Conservation (phyloP, 306 rosid genomes). For the Comarum palustre region DNA sequence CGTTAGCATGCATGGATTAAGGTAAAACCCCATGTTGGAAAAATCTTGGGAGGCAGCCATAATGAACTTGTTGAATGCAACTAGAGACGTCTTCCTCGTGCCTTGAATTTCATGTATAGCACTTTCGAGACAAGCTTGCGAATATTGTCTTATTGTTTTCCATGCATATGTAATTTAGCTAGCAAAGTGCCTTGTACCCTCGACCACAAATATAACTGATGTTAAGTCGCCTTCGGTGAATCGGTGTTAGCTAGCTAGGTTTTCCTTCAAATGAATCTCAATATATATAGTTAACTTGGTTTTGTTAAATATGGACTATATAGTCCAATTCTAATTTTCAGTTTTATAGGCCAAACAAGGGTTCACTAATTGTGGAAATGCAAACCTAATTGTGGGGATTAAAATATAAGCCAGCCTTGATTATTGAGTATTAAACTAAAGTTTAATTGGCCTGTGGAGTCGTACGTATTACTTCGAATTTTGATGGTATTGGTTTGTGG, state of each 20-base stretch:
- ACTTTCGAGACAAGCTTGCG: conserved; percentile 31
- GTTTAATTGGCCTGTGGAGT: not conserved
- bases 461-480: not conserved
- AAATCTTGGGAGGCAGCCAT: conserved; percentile 30
- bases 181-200: conserved; percentile 25
- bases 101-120: conserved; percentile 37
- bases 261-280: not conserved
- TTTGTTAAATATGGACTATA: not conserved
- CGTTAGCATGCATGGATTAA: conserved; percentile 18
- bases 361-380: no score
- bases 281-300: not conserved
- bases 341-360: conserved; percentile 7
- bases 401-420: not conserved
- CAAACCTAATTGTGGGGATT: no score
- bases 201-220: conserved; percentile 28
- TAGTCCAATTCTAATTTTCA: not conserved
- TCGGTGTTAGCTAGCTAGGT: conserved; percentile 13
- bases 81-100: conserved; percentile 31
- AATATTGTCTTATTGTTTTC: conserved; percentile 14
- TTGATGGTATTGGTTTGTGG: not conserved
- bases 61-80: conserved; percentile 31
- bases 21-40: conserved; percentile 40
- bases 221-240: conserved; percentile 40
- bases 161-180: conserved; percentile 7
- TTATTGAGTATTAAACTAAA: not conserved